Percentiles rank a stretch among this genome's conserved stretches.
These are phyloP conservation scores for Calcarisporium arbuscula DNA, from an alignment of 2,329 filamentous ascomycete species.

Conservation along the genomic window DNA sequence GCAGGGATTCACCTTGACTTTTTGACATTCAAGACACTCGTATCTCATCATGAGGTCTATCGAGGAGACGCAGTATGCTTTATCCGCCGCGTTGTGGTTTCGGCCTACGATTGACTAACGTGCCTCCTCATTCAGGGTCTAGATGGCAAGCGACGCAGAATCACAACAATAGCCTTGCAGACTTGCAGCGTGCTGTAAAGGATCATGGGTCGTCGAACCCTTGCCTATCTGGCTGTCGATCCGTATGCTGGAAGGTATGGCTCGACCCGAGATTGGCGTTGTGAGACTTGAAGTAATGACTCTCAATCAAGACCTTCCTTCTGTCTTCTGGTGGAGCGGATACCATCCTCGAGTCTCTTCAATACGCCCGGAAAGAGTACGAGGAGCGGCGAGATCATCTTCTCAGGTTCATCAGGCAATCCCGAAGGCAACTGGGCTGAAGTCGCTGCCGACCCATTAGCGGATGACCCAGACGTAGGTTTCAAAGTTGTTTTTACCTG, in stretches of 20 bases:
- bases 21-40: no score
- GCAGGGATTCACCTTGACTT: constrained; percentile 8
- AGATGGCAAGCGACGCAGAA: constrained; percentile 62
- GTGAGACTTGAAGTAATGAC: not conserved
- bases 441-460: constrained; percentile 72
- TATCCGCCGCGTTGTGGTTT: no score
- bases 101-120: constrained; percentile 3
- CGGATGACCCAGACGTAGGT: constrained; percentile 63
- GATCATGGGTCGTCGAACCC: constrained; percentile 53
- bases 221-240: constrained; percentile 69
- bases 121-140: constrained; percentile 35
- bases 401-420: constrained; percentile 73
- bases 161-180: constrained; percentile 50
- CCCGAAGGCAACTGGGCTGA: constrained; percentile 71
- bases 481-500: constrained; percentile 5
- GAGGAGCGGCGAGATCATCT: constrained; percentile 65
- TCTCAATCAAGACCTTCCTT: constrained; percentile 47
- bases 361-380: constrained; percentile 69
- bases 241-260: constrained; percentile 85
- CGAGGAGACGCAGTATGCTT: constrained; percentile 32
- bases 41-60: constrained; percentile 29
- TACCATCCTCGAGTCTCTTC: constrained; percentile 54
- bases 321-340: constrained; percentile 65
- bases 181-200: constrained; percentile 59
- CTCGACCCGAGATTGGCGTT: not conserved